These are phyloP conservation scores for Coccomyxa subellipsoidea DNA, from an alignment of 163 green algal species.

Conservation along the genomic window DNA sequence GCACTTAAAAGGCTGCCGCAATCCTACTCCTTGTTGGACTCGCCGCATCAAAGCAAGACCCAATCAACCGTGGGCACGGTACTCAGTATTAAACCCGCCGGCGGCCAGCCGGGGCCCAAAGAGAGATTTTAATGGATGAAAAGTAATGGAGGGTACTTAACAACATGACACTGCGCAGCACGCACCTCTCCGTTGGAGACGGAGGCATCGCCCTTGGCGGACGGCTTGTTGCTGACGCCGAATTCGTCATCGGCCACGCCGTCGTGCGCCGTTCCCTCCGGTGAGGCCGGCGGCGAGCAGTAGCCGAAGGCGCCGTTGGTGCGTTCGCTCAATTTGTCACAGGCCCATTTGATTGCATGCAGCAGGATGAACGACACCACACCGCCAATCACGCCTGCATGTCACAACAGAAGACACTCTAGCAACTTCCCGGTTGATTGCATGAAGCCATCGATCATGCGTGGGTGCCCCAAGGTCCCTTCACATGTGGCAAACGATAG, in stretches of 20 bases:
- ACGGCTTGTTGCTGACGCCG: not conserved
- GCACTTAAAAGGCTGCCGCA: no score
- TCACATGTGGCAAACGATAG: no score
- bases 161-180: no score
- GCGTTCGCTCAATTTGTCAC: not conserved
- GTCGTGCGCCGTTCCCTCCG: not conserved
- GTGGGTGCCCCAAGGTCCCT: no score
- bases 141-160: no score
- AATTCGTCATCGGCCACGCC: not conserved
- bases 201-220: not conserved
- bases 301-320: constrained; percentile 13
- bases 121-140: no score
- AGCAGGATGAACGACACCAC: constrained; percentile 52
- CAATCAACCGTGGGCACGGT: no score
- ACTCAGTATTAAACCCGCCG: no score
- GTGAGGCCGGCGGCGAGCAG: not conserved
- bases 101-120: no score
- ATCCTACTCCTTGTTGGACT: no score
- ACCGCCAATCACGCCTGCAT: constrained; percentile 67
- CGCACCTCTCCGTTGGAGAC: not conserved
- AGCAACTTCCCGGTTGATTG: not conserved
- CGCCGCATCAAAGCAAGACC: no score
- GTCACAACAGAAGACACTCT: not conserved
- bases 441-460: not conserved
- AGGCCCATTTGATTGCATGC: constrained; percentile 20